These are phyloP conservation scores for Mallotus nudiflorus DNA, from an alignment of 345 rosid species.

Conservation along the genomic window DNA sequence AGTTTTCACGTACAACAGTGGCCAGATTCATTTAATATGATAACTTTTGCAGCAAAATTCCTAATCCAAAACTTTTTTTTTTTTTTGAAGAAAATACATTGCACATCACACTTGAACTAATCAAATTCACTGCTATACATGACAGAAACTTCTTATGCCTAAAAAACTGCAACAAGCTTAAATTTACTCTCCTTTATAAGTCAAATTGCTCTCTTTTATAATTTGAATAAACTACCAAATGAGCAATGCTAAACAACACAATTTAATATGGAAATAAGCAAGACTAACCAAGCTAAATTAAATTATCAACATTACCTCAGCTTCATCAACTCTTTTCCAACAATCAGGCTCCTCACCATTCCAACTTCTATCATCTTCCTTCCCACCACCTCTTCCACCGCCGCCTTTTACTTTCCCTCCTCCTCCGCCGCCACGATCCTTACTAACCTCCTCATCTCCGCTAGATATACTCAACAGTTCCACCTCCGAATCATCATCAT, in stretches of 20 bases:
- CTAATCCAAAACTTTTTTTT: no score
- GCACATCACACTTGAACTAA: neutral
- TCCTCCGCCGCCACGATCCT: constrained; percentile 39
- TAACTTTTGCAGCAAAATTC: no score
- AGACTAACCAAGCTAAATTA: neutral
- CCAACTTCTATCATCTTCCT: constrained; percentile 71
- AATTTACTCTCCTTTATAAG: no score
- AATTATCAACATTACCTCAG: constrained; percentile 52
- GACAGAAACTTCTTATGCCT: no score
- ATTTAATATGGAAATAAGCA: neutral
- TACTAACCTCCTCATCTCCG: constrained; percentile 78
- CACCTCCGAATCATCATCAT: constrained; percentile 93
- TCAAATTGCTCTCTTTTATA: no score
- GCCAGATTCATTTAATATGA: no score
- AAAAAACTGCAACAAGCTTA: no score
- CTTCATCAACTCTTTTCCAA: constrained; percentile 91
- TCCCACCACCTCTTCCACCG: constrained; percentile 29
- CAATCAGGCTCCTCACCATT: constrained; percentile 91
- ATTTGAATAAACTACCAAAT: no score
- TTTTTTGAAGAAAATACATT: no score
- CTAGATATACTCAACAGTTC: constrained; percentile 98
- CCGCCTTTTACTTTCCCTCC: constrained; percentile 29
- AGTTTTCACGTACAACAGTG: neutral
- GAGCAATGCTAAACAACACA: neutral
- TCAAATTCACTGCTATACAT: no score